Conservation (phyloP, 257 asterid species). For the Nyctanthes arbortristis region DNA sequence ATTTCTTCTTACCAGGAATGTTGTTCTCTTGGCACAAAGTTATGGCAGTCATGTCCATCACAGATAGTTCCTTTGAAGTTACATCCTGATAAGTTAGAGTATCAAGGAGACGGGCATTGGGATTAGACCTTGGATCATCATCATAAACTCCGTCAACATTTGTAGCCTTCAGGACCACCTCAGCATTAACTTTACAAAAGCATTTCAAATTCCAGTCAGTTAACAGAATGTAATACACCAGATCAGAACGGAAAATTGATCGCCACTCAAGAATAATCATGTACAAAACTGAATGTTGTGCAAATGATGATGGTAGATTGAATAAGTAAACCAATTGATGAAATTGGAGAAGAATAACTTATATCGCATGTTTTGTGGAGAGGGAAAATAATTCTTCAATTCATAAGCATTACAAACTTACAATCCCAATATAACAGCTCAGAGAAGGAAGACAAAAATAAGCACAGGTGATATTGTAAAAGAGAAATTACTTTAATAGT, state of each 20-base stretch:
- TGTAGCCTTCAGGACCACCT: conserved; percentile 96
- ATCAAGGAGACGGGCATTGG: conserved; percentile 74
- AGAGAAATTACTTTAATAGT: too few species aligned
- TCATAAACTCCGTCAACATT: conserved; percentile 94
- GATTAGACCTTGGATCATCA: conserved; percentile 69
- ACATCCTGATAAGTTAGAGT: conserved; percentile 79
- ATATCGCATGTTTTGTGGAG: not conserved
- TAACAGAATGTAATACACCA: not conserved
- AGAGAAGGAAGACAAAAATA: not conserved
- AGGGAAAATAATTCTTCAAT: not conserved
- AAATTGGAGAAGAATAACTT: not conserved
- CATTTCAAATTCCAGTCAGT: conserved; percentile 13
- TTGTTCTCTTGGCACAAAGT: conserved; percentile 97
- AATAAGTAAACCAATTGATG: too few species aligned
- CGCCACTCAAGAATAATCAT: not conserved
- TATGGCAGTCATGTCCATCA: conserved; percentile 96
- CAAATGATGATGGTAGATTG: not conserved
- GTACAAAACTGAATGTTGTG: not conserved
- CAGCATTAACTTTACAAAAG: conserved; percentile 69
- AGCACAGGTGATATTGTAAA: too few species aligned
- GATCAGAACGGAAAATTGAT: not conserved
- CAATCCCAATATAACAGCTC: not conserved
- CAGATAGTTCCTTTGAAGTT: conserved; percentile 78
- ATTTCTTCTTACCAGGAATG: conserved; percentile 90
- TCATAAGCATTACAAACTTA: not conserved